phyloP scores from a whole-genome alignment of 768 basidiomycete genomes.

The Asterophora lycoperdoides region DNA sequence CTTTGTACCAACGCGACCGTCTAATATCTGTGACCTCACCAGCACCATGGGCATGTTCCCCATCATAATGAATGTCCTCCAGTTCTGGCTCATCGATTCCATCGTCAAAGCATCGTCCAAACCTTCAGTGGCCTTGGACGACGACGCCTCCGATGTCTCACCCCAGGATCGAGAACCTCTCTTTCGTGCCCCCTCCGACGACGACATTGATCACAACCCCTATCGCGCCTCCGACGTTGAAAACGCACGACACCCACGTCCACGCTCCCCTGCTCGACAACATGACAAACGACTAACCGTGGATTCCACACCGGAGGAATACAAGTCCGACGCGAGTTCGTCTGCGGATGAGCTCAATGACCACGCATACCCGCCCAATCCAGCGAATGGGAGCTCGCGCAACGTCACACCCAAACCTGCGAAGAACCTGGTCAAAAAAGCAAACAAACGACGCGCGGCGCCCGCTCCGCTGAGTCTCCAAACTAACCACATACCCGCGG shows the following conservation, averaged over 20 bases:
- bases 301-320: slow-evolving; percentile 32
- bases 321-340: slow-evolving; percentile 36
- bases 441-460: slow-evolving; percentile 33
- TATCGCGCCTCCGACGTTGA: slow-evolving; percentile 40
- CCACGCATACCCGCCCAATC: slow-evolving; percentile 64
- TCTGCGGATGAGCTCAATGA: slow-evolving; percentile 29
- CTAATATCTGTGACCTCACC: slow-evolving; percentile 7
- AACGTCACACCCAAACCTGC: slow-evolving; percentile 28
- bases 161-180: slow-evolving; percentile 56
- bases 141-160: slow-evolving; percentile 34
- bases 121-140: slow-evolving; percentile 33
- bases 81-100: slow-evolving; percentile 95
- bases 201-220: slow-evolving; percentile 39
- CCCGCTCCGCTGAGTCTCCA: slow-evolving; percentile 40
- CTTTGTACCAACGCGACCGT: neutral
- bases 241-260: slow-evolving; percentile 34
- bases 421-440: slow-evolving; percentile 34
- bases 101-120: slow-evolving; percentile 73
- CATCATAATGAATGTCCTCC: slow-evolving; percentile 80
- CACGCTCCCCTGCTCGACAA: slow-evolving; percentile 25
- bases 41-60: slow-evolving; percentile 93
- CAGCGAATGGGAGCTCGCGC: slow-evolving; percentile 37
- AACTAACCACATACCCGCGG: slow-evolving; percentile 27
- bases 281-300: slow-evolving; percentile 23
- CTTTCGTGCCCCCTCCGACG: slow-evolving; percentile 47